Evolutionary conservation across 805 yeast genomes (phyloP).

Genomic region (Suhomyces sp.): DNA sequence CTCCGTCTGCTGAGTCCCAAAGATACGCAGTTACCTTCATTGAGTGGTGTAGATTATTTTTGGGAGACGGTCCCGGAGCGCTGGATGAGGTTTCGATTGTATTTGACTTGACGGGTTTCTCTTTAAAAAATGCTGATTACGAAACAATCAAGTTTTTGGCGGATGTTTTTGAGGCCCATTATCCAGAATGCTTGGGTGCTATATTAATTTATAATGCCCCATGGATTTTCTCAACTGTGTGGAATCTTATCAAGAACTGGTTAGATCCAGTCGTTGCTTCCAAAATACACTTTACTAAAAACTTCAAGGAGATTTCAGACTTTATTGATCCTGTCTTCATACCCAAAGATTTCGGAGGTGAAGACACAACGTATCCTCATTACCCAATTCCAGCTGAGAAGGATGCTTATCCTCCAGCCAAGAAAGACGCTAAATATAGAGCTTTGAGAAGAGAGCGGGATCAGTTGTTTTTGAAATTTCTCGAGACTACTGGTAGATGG

Average conservation of each 20-base stretch:
- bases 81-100: conserved; percentile 78
- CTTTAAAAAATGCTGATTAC: conserved; percentile 91
- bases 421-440: conserved; percentile 40
- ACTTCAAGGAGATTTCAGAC: conserved; percentile 60
- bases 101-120: conserved; percentile 83
- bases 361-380: conserved; percentile 52
- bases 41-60: conserved; percentile 75
- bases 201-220: conserved; percentile 91
- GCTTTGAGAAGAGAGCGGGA: conserved; percentile 51
- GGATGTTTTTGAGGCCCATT: conserved; percentile 89
- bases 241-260: conserved; percentile 93
- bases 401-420: conserved; percentile 43
- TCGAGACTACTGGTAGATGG: conserved; percentile 72
- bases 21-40: conserved; percentile 71
- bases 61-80: conserved; percentile 57
- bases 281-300: conserved; percentile 81
- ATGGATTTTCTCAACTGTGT: conserved; percentile 92
- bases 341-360: conserved; percentile 76
- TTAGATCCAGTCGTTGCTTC: conserved; percentile 94
- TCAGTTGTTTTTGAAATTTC: conserved; percentile 50
- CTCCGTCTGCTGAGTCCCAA: conserved; percentile 67
- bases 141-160: conserved; percentile 86
- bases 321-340: conserved; percentile 58
- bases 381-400: conserved; percentile 63
- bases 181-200: conserved; percentile 88